phyloP scores from a whole-genome alignment of 2,329 filamentous ascomycete species.

The Colletotrichum aenigma region DNA sequence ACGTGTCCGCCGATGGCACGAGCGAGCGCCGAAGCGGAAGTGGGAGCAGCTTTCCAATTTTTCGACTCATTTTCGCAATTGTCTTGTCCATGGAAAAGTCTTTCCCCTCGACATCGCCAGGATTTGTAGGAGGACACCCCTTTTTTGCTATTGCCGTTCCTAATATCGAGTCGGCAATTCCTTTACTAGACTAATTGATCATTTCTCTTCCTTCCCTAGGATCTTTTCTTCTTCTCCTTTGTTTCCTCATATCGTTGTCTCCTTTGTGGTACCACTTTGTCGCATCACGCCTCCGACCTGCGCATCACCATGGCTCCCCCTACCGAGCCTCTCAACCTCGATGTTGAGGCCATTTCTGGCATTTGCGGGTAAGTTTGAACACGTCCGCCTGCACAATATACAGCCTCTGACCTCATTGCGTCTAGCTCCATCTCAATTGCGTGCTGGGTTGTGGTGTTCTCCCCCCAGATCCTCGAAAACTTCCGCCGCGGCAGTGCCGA shows the following conservation, averaged over 20 bases:
- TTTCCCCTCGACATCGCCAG: not conserved
- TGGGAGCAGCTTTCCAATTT: not conserved
- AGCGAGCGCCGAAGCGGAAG: not conserved
- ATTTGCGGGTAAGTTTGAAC: constrained; percentile 75
- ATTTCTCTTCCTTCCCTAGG: not conserved
- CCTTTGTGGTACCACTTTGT: not conserved
- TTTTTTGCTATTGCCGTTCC: not conserved
- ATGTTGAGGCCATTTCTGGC: constrained; percentile 89
- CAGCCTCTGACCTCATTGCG: constrained; percentile 6
- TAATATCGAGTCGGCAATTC: not conserved
- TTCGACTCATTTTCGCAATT: constrained; percentile 1
- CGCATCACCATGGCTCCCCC: constrained; percentile 56
- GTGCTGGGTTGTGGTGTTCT: constrained; percentile 98
- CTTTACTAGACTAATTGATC: not conserved
- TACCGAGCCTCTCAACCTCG: constrained; percentile 67
- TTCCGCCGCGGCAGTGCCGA: constrained; percentile 86
- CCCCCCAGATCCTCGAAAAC: constrained; percentile 95
- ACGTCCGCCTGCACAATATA: not conserved
- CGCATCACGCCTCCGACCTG: not conserved
- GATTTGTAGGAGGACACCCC: not conserved
- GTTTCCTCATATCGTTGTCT: not conserved
- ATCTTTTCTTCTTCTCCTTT: not conserved
- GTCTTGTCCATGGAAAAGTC: constrained; percentile 3
- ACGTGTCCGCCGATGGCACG: constrained; percentile 14
- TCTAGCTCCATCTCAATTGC: constrained; percentile 90